Evolutionary conservation across 768 basidiomycete species (phyloP), one percentile per base, ranked within the genome.

Genomic region (Sporobolomyces roseus): DNA sequence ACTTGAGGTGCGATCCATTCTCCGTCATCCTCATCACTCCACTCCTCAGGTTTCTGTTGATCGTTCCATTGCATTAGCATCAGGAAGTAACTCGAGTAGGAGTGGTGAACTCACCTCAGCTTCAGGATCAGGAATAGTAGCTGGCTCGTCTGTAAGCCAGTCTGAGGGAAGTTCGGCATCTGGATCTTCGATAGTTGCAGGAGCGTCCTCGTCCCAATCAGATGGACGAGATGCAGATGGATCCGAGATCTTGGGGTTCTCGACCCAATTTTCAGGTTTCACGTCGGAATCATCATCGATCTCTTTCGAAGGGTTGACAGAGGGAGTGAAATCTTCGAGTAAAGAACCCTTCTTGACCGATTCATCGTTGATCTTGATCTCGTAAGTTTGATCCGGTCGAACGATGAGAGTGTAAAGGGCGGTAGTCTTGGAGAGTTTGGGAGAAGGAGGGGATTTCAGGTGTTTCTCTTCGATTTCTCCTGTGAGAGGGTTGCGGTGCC

Each of bases 1-100:
- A 98, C 83, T 64, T 86, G 86, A 35, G 96, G 93, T 10, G 93
- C 84, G 72, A 98, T 85, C 93, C 93, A 99, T 78, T 98, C 94
- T 79, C 96, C 96, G 74, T 99, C 94, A 78, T 98, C 96, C 78
- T 97, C 96, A 75, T 97, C 94, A 76, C 96, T 93, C 96, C 96
- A 99, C 79, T 99, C 96, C 78, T 99, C 96, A 9, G 96, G 96
- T 83, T 96, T 97, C 80, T 87, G 85, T 46, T 55, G 32, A 36
- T 5, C 13, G 56, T 43, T 19, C 27, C 46, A 65, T 3, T 21
- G 8, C 35, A 23, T 21, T 66, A 50, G 68, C 19, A 25, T 0
- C 17, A 32, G 19, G 45, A 27, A 49, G 23, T n/a, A n/a, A n/a
- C n/a, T n/a, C n/a, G n/a, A n/a, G 21, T 12, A 56, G 48, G n/a